Conservation (phyloP, 2,329 filamentous ascomycete species). For the Monosporascus sp. region DNA sequence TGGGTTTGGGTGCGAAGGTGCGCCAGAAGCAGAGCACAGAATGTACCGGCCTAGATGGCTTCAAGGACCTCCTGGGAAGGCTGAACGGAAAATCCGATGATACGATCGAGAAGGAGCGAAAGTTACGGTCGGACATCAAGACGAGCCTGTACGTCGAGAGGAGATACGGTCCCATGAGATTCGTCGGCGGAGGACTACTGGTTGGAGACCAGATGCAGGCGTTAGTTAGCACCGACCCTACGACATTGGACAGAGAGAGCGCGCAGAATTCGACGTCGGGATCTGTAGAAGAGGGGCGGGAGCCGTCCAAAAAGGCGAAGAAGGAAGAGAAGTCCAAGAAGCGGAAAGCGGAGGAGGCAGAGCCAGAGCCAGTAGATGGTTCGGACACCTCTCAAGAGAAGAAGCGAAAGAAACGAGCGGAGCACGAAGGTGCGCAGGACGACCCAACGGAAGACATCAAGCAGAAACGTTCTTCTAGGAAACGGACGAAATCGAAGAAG, state of each 20-base stretch:
- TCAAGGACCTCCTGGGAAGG: conserved; percentile 79
- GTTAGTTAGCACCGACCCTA: conserved; percentile 24
- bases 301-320: conserved; percentile 30
- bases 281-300: conserved; percentile 6
- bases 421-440: conserved; percentile 10
- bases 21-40: conserved; percentile 63
- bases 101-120: conserved; percentile 65
- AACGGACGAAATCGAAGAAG: conserved; percentile 21
- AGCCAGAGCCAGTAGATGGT: conserved; percentile 27
- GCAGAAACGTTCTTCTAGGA: conserved; percentile 28
- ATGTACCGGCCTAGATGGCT: conserved; percentile 79
- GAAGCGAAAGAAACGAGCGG: conserved; percentile 33
- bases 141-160: conserved; percentile 67
- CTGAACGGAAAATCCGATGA: conserved; percentile 81
- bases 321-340: conserved; percentile 39
- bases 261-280: conserved; percentile 19
- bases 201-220: conserved; percentile 53
- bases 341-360: conserved; percentile 31
- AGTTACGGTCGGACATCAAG: conserved; percentile 63
- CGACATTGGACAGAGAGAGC: not conserved
- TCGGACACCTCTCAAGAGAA: conserved; percentile 29
- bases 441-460: conserved; percentile 15
- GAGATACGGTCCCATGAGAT: conserved; percentile 76
- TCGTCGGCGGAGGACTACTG: conserved; percentile 77
- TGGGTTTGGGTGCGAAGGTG: conserved; percentile 76